Evolutionary conservation across 139 green algal genomes (phyloP).

Genomic region (Chlorella vulgaris): DNA sequence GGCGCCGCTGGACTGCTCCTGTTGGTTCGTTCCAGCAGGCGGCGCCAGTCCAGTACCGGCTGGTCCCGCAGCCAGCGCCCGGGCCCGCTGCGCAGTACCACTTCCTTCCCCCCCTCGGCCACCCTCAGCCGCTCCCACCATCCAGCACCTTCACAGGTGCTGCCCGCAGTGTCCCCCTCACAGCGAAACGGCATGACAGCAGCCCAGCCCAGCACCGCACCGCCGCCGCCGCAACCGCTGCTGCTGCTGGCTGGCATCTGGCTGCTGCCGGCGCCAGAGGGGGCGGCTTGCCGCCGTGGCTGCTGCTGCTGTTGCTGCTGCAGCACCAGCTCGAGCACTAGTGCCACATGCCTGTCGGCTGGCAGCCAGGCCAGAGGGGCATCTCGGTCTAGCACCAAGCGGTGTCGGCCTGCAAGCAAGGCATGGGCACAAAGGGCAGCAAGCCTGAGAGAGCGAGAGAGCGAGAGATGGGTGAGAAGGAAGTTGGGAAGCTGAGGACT

Average conservation of each 20-base stretch:
- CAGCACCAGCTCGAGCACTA: slow-evolving; percentile 67
- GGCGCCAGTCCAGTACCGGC: slow-evolving; percentile 31
- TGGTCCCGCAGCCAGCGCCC: slow-evolving; percentile 17
- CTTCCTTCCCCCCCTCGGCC: neutral
- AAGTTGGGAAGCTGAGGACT: too few relatives aligned
- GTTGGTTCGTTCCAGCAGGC: slow-evolving; percentile 18
- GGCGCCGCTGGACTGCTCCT: neutral
- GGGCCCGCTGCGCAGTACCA: slow-evolving; percentile 13
- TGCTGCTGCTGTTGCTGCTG: neutral
- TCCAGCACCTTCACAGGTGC: neutral
- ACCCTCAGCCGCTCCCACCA: neutral
- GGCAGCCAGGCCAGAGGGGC: slow-evolving; percentile 62
- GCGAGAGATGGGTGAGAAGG: too few relatives aligned
- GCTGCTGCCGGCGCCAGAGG: neutral
- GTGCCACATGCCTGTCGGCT: slow-evolving; percentile 53
- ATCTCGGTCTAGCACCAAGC: slow-evolving; percentile 38
- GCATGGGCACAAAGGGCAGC: neutral
- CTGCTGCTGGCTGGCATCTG: neutral
- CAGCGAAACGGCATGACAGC: slow-evolving; percentile 3
- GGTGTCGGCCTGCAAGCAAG: slow-evolving; percentile 9
- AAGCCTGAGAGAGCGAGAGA: too few relatives aligned
- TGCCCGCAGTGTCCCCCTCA: neutral
- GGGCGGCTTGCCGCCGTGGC: neutral
- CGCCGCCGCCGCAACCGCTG: neutral
- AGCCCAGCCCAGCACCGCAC: slow-evolving; percentile 11